These are phyloP conservation scores for Nitzschia palea DNA, from an alignment of 108 stramenopile species.

Conservation along the genomic window DNA sequence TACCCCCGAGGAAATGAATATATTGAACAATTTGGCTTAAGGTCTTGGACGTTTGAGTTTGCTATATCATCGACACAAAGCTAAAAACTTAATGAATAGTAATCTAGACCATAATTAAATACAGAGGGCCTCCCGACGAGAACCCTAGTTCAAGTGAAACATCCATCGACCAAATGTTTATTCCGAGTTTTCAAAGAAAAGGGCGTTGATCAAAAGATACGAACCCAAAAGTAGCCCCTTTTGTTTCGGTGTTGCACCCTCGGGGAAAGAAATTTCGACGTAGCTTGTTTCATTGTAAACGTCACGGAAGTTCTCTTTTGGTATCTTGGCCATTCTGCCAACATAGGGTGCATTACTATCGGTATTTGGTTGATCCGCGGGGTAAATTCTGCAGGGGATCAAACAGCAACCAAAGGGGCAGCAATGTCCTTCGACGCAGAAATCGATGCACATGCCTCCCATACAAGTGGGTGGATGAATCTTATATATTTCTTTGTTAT, in stretches of 20 bases:
- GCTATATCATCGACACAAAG: too few species aligned
- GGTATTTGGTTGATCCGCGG: constrained; percentile 40
- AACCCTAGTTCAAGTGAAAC: too few species aligned
- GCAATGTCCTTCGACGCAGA: constrained; percentile 67
- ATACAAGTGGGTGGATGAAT: constrained; percentile 70
- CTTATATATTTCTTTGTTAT: constrained; percentile 51
- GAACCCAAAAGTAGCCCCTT: constrained; percentile 67
- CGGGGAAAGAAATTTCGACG: constrained; percentile 51
- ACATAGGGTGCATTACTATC: constrained; percentile 52
- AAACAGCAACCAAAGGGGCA: constrained; percentile 74
- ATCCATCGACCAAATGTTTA: too few species aligned
- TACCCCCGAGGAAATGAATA: constrained; percentile 61
- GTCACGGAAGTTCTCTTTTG: constrained; percentile 31
- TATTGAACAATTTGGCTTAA: constrained; percentile 32
- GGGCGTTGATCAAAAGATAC: constrained; percentile 67
- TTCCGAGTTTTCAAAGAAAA: constrained; percentile 60
- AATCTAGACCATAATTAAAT: too few species aligned
- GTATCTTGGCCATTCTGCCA: constrained; percentile 41
- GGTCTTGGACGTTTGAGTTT: too few species aligned
- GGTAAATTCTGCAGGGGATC: constrained; percentile 62
- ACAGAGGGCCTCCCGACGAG: too few species aligned
- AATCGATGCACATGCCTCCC: constrained; percentile 65
- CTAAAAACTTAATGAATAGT: too few species aligned
- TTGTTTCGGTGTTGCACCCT: constrained; percentile 46
- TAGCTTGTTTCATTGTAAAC: constrained; percentile 37